Evolutionary conservation across 2,329 filamentous ascomycete species (phyloP), one percentile per base, ranked within the genome.

Genomic region (Aspergillus jensenii): DNA sequence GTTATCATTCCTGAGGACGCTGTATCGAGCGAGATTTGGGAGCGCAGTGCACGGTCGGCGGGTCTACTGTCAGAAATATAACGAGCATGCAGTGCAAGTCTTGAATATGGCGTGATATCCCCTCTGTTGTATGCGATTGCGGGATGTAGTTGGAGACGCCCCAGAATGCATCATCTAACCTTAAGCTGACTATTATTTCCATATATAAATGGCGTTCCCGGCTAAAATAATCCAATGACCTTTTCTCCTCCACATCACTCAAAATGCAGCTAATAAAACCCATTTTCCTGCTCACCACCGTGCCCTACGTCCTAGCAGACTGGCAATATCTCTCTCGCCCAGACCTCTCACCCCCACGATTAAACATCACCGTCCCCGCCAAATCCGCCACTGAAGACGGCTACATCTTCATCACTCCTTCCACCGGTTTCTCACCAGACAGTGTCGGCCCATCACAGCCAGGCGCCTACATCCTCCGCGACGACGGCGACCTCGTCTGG

Each of bases 401-500:
- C 8, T 76, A 72, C 48, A 64, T 78, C 21, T 78, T 78, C 45
- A 58, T 78, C 3, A 69, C 74, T 1, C 74, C 73, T 0, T 76
- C 71, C 49, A 60, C 68, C 35, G 65, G 72, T 54, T 65, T 76
- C 4, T 11, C 2, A 12, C 19, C 55, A 1, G 52, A 52, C 37
- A 60, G 51, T 6, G 21, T 50, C 27, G 64, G 66, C 0, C 81
- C 82, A 3, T 75, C 76, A 4, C 82, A 85, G 67, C 75, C 81
- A 2, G 81, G 74, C 0, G 79, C 82, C 0, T 85, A 85, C 65
- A 85, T 85, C 62, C 79, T 84, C 61, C 76, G 77, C 5, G 77
- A 83, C 62, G 70, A 82, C 33, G 83, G 83, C 1, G 81, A 84
- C 48, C 73, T 86, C 0, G 74, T 86, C 19, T 86, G 82, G 82